Evolutionary conservation across 1,284 basidiomycete genomes (phyloP).

Genomic region (Lentinula novae-zelandiae): DNA sequence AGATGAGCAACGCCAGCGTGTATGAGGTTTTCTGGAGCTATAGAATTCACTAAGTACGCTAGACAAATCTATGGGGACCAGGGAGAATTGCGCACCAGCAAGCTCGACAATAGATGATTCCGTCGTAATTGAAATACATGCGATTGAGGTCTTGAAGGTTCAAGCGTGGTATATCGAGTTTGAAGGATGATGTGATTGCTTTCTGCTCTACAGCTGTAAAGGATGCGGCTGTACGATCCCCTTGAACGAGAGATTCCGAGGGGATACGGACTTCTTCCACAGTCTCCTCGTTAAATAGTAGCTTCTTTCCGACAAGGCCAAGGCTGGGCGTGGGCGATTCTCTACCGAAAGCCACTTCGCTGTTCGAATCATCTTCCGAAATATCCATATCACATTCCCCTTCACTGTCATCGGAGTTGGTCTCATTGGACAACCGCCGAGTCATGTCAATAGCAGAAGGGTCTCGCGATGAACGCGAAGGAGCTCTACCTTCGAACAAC

Average conservation of each 20-base stretch:
- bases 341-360: not conserved
- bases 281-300: not conserved
- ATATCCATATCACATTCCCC: slow-evolving; percentile 11
- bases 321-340: not conserved
- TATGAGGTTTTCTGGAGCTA: not conserved
- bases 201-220: not conserved
- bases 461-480: not conserved
- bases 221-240: not conserved
- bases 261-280: not conserved
- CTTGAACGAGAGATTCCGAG: not conserved
- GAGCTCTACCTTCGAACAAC: not conserved
- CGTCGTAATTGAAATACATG: slow-evolving; percentile 4
- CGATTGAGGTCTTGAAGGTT: slow-evolving; percentile 4
- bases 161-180: not conserved
- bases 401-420: not conserved
- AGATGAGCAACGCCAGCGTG: not conserved
- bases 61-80: too few relatives aligned
- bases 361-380: not conserved
- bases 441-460: not conserved
- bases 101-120: not conserved
- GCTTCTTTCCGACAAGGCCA: not conserved
- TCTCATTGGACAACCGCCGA: not conserved
- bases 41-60: not conserved
- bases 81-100: not conserved
- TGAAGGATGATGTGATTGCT: not conserved